Evolutionary conservation across 2,329 filamentous ascomycete genomes (phyloP), one percentile per base, ranked within the genome.

Genomic region (Ascomycota sp.): DNA sequence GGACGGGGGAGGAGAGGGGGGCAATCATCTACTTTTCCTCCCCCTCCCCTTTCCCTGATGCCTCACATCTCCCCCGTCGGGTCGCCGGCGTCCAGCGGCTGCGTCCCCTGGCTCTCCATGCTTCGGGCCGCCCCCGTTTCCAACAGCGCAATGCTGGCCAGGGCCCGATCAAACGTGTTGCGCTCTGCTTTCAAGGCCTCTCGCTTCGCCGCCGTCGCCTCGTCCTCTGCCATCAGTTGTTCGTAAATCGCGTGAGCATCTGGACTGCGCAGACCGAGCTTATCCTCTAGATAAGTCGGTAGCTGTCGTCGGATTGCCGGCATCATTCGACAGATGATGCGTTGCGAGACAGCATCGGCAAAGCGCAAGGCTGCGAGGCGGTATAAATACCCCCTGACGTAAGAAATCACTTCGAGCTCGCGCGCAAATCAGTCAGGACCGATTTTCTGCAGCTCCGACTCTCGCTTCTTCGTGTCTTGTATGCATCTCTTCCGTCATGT

Each of bases 321-420:
- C 5, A 67, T 52, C 43, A 65, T 53, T 4, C 59, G 56, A 8
- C 58, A 60, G 8, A 59, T 53, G 31, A 66, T 47, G 28, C 59
- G 52, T 17, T 65, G 53, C 1, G 56, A 50, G 6, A 59, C 52
- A 2, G 51, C 46, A 32, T 83, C 75, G 1, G 69, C 58, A 39
- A 81, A 76, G 2, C 75, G 63, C 22, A 60, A 52, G 0, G 69
- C 64, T 0, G 77, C 75, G 4, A 75, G 63, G 28, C 67, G 59
- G 42, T 83, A 83, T n/a, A n/a, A n/a, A 45, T 82, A 83, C 0
- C 65, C 74, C 0, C 73, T 57, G 27, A 79, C 61, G 4, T 69
- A 69, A 0, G 70, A 60, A 0, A 76, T 64, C 0, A 76, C 65
- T 7, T 62, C 55, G 1, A 83, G 47, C 42, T 81, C 75, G 0